A percentile compares a stretch with the other conserved stretches of the same genome.
These are phyloP conservation scores for Ogataea degrootiae DNA, from an alignment of 805 yeast species.

Conservation along the genomic window DNA sequence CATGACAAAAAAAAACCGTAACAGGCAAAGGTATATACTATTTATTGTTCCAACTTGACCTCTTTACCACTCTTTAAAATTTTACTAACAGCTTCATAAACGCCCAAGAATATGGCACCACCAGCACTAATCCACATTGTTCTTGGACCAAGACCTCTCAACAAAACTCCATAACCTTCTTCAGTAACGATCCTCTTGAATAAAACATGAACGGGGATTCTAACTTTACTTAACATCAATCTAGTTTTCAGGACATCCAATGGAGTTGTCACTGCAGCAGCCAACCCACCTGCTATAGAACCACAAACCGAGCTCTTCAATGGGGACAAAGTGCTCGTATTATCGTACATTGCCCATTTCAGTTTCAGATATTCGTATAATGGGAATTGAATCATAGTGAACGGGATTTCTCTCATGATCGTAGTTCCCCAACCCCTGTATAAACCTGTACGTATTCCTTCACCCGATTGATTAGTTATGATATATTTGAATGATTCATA, in stretches of 20 bases:
- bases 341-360: slow-evolving; percentile 43
- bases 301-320: slow-evolving; percentile 82
- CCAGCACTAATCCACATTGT: slow-evolving; percentile 98
- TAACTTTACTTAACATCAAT: slow-evolving; percentile 65
- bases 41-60: too few species aligned
- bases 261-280: slow-evolving; percentile 80
- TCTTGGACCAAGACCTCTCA: slow-evolving; percentile 88
- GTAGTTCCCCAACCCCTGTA: slow-evolving; percentile 95
- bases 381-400: slow-evolving; percentile 94
- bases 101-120: slow-evolving; percentile 95
- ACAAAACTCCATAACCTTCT: slow-evolving; percentile 72
- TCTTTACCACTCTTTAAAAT: slow-evolving; percentile 4
- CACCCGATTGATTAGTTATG: slow-evolving; percentile 62
- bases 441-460: slow-evolving; percentile 71
- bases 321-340: slow-evolving; percentile 45
- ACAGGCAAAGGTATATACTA: too few species aligned
- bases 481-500: slow-evolving; percentile 61
- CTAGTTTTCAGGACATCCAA: slow-evolving; percentile 77
- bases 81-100: slow-evolving; percentile 66
- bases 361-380: slow-evolving; percentile 78
- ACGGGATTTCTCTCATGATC: slow-evolving; percentile 92
- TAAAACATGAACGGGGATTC: slow-evolving; percentile 42
- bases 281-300: slow-evolving; percentile 74
- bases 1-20: not conserved
- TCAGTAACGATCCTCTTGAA: slow-evolving; percentile 52